Conservation (phyloP, 1,139 yeast genomes). For the Zygosaccharomyces sapae region DNA sequence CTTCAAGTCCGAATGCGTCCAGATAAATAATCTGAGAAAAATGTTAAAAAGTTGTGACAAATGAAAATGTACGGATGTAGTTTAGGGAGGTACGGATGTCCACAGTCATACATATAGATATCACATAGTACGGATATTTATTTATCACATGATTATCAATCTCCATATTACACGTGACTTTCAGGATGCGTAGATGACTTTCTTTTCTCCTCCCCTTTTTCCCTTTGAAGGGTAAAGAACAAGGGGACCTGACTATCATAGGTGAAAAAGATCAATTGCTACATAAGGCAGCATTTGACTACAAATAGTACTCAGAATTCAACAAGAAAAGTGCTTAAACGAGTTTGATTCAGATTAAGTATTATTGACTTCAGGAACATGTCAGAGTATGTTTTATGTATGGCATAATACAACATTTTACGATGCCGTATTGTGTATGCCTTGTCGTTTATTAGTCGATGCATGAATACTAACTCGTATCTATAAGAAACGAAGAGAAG, state of each 20-base stretch:
- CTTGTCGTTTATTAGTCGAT: background rate
- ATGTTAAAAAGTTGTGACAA: no score
- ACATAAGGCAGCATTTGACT: conserved; percentile 4
- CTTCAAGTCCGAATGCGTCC: background rate
- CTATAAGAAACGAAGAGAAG: conserved; percentile 7
- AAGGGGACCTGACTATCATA: background rate
- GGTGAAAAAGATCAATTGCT: conserved; percentile 4
- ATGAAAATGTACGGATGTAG: background rate
- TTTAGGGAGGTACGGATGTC: background rate
- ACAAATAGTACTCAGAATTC: background rate
- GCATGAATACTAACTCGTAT: conserved; percentile 12
- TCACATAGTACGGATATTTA: no score
- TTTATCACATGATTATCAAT: no score
- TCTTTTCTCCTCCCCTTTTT: no score
- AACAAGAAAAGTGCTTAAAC: background rate
- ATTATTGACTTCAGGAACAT: conserved; percentile 2
- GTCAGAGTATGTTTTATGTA: conserved; percentile 16
- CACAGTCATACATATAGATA: background rate
- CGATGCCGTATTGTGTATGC: background rate
- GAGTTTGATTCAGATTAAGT: background rate
- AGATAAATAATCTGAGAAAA: background rate
- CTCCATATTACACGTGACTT: no score
- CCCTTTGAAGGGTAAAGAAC: conserved; percentile 1
- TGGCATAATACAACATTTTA: background rate
- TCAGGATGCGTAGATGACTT: no score